A percentile compares a stretch with the other conserved stretches of the same genome.
phyloP scores from a whole-genome alignment of 1,284 basidiomycete genomes.

The Omphalotus olearius region DNA sequence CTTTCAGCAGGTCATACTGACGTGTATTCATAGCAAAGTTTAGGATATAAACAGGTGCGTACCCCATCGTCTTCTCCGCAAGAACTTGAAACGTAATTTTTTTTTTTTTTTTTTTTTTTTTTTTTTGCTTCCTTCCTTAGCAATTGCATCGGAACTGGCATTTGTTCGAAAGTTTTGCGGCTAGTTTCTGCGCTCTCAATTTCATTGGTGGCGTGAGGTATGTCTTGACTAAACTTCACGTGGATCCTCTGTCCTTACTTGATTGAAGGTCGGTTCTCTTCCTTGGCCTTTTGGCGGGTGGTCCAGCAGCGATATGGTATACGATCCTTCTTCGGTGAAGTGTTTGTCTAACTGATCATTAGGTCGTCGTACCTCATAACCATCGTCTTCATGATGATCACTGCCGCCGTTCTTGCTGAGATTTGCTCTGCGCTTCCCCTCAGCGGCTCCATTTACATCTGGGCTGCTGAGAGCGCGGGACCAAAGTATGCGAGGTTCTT shows the following conservation, averaged over 20 bases:
- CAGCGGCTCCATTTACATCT: constrained; percentile 87
- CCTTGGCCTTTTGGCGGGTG: constrained; percentile 77
- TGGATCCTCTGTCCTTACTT: neutral
- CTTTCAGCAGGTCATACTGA: constrained; percentile 43
- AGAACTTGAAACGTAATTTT: neutral
- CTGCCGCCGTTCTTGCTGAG: constrained; percentile 80
- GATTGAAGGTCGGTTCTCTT: constrained; percentile 65
- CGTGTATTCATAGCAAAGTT: constrained; percentile 50
- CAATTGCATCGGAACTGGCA: constrained; percentile 82
- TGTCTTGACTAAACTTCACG: constrained; percentile 10
- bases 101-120: constrained; percentile 4
- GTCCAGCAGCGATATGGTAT: constrained; percentile 79
- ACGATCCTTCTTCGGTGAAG: neutral
- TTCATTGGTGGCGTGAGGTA: constrained; percentile 84
- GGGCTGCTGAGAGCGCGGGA: constrained; percentile 86
- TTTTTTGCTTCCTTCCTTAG: constrained; percentile 31
- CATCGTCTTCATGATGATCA: constrained; percentile 80
- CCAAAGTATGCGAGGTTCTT: constrained; percentile 79
- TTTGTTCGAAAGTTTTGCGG: constrained; percentile 76
- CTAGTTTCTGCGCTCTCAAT: constrained; percentile 80
- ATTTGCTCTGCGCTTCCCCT: constrained; percentile 82
- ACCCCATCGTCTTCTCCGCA: neutral
- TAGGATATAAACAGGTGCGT: constrained; percentile 79
- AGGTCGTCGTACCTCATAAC: constrained; percentile 82
- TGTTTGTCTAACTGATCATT: constrained; percentile 6